Base-by-base conservation (phyloP, 331 rosid genomes). In the Quercus tomentella region DNA sequence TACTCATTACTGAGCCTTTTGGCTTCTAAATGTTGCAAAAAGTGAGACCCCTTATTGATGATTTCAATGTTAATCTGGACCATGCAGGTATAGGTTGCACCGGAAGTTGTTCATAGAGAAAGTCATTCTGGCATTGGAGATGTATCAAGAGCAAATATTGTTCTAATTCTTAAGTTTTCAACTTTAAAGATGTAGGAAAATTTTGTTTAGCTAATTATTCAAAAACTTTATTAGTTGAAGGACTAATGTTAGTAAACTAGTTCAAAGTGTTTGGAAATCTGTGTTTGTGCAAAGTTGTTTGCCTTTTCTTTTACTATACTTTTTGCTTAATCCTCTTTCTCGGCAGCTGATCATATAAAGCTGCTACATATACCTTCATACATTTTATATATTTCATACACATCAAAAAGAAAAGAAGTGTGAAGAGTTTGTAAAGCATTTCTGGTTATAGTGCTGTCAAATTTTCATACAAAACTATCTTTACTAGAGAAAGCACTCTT, bases 81-180 rank as follows among this genome's bases (percentile, higher is more conserved):
- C 76, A 7, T 83, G 89, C 97, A 95, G 98, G 85, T 92, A 90
- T 75, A 89, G 98, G 68, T 88, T 92, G 91, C 97, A 95, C 76
- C 72, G 96, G 79, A 95, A 92, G 79, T 83, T 89, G 84, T 89
- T 89, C 43, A 76, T 91, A 7, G 91, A 87, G 83, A 93, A 93
- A 84, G 82, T 88, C 58, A 84, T 90, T 61, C 87, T 83, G 61
- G 89, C 98, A 69, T 78, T 91, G 87, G 98, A 88, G 76, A 75
- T 90, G 43, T 93, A 93, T 87, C 97, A 86, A 82, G 97, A 89
- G 71, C 74, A 85, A 78, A 82, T 95, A 79, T 80, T 95, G 41
- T 90, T 95, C 82, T 92, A 84, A 91, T 81, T 56, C 76, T 23
- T 55, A 49, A 77, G 23, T 68, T 58, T 74, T 78, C 26, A 79